Conservation (phyloP, 208 protist species). For the Trypanosoma brucei region DNA sequence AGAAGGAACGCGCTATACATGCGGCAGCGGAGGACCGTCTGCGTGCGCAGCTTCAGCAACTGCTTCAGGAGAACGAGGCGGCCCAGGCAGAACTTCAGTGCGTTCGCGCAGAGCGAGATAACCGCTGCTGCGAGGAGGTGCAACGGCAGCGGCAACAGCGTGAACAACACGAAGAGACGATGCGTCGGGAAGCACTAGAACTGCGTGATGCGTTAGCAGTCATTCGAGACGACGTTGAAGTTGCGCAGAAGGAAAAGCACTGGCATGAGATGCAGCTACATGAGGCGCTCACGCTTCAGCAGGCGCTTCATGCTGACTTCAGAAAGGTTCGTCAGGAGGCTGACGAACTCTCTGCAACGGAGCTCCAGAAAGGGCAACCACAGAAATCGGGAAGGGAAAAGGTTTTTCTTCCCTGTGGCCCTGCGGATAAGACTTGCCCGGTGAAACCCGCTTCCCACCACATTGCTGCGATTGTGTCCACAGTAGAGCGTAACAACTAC, state of each 20-base stretch:
- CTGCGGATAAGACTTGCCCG: conserved; percentile 16
- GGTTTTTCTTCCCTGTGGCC: conserved; percentile 26
- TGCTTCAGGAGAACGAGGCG: conserved; percentile 30
- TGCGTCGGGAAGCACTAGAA: conserved; percentile 5
- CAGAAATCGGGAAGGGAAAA: conserved; percentile 2
- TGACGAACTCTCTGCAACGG: conserved; percentile 11
- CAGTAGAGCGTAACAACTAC: conserved; percentile 68
- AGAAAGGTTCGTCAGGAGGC: conserved; percentile 21
- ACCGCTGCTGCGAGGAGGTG: conserved; percentile 8
- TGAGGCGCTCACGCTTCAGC: conserved; percentile 15
- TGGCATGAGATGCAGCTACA: conserved; percentile 26
- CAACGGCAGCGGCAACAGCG: conserved; percentile 17
- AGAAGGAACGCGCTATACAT: conserved; percentile 65
- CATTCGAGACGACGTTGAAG: background rate
- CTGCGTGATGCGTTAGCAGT: conserved; percentile 3
- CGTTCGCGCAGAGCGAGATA: conserved; percentile 26
- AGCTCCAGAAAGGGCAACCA: background rate
- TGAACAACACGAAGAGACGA: conserved; percentile 13
- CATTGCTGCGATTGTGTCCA: conserved; percentile 60
- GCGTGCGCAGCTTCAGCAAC: conserved; percentile 29
- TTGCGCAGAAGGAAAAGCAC: conserved; percentile 12
- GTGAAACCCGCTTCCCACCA: conserved; percentile 45
- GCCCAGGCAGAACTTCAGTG: conserved; percentile 22
- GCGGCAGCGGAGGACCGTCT: conserved; percentile 48
- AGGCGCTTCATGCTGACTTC: conserved; percentile 7